A percentile compares a stretch with the other conserved stretches of the same genome.
Conservation (phyloP, 768 basidiomycete genomes). For the Mycena galopus region DNA sequence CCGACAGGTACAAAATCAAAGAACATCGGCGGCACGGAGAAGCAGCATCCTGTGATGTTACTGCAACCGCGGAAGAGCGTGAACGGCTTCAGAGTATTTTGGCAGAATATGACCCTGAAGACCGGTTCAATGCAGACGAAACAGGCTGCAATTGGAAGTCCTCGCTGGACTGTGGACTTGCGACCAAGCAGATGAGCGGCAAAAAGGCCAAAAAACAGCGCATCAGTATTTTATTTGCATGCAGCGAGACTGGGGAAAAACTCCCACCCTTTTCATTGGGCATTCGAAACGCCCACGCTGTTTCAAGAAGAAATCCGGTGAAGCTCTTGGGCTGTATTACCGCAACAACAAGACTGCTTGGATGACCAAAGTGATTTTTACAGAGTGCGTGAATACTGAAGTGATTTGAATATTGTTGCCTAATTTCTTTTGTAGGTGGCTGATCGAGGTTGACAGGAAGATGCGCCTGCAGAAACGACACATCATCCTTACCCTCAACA, state of each 20-base stretch:
- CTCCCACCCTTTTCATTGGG: conserved; percentile 41
- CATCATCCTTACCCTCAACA: conserved; percentile 39
- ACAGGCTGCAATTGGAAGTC: background rate
- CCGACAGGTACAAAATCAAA: too few species aligned
- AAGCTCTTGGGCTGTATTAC: conserved; percentile 37
- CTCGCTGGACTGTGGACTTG: conserved; percentile 29
- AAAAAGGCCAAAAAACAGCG: conserved; percentile 38
- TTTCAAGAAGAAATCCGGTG: conserved; percentile 31
- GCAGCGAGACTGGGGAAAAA: conserved; percentile 39
- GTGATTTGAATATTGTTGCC: too few species aligned
- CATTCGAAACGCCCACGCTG: conserved; percentile 34
- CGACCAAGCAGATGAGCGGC: conserved; percentile 30
- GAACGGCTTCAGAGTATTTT: background rate
- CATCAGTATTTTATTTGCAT: conserved; percentile 32
- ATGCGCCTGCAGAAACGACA: conserved; percentile 25
- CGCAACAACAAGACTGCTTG: conserved; percentile 43
- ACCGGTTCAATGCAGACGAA: background rate
- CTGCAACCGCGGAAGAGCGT: background rate
- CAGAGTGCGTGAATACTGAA: conserved; percentile 28
- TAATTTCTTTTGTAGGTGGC: background rate
- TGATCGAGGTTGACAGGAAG: conserved; percentile 24
- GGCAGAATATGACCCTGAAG: background rate
- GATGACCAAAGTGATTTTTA: conserved; percentile 44
- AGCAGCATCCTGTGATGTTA: background rate
- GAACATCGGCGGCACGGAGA: background rate